Conservation (phyloP, 2,329 filamentous ascomycete genomes). For the Alternaria incomplexa region DNA sequence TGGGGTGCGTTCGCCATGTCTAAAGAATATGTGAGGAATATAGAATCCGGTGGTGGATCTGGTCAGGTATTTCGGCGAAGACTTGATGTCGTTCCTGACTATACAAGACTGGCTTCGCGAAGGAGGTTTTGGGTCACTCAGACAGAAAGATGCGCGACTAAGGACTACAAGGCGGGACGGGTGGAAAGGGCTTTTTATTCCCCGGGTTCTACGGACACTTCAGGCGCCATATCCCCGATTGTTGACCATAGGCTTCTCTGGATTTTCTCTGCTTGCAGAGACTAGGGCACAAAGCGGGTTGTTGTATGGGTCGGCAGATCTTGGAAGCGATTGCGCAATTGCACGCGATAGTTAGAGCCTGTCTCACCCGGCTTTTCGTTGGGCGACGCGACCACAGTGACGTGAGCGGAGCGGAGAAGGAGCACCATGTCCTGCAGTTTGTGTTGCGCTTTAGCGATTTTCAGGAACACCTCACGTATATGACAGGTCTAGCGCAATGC, state of each 20-base stretch:
- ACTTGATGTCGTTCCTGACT: conserved; percentile 1
- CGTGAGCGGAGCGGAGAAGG: conserved; percentile 14
- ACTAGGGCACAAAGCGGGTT: conserved; percentile 26
- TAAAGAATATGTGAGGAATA: not conserved
- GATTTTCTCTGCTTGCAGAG: conserved; percentile 18
- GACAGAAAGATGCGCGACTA: conserved; percentile 8
- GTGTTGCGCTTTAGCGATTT: conserved; percentile 1
- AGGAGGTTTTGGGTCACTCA: conserved; percentile 2
- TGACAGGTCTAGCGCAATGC: not conserved
- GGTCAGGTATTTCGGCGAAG: not conserved
- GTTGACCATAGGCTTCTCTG: conserved; percentile 14
- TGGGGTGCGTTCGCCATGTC: conserved; percentile 60
- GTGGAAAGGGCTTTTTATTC: conserved; percentile 17
- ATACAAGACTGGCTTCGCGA: not conserved
- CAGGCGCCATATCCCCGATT: conserved; percentile 2
- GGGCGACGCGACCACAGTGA: conserved; percentile 4
- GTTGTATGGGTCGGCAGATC: conserved; percentile 39
- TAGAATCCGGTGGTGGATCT: not conserved
- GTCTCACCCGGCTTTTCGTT: conserved; percentile 7
- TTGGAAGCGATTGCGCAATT: conserved; percentile 49
- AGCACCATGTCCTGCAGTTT: not conserved
- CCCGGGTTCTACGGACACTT: conserved; percentile 2
- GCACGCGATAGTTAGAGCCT: conserved; percentile 38
- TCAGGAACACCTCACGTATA: conserved; percentile 1
- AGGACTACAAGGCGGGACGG: conserved; percentile 6